phyloP scores from a whole-genome alignment of 495 filamentous ascomycete species.

The Chaetomium tenue region DNA sequence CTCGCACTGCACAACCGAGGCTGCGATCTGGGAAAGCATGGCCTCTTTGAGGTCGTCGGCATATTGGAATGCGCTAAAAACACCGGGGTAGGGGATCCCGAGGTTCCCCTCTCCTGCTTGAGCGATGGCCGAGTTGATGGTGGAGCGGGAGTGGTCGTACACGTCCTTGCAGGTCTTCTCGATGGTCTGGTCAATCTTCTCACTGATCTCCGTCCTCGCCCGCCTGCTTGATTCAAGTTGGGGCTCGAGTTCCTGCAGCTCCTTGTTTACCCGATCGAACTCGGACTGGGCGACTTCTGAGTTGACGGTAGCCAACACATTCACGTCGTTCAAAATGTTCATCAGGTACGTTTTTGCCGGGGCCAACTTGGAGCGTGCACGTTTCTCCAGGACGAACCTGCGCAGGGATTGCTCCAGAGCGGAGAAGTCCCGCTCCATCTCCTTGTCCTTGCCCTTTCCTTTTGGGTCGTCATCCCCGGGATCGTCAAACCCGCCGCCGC shows the following conservation, averaged over 20 bases:
- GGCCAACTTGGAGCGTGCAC: conserved; percentile 90
- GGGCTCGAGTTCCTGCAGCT: conserved; percentile 79
- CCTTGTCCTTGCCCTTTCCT: conserved; percentile 85
- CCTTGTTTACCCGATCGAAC: conserved; percentile 75
- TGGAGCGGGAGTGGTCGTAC: conserved; percentile 74
- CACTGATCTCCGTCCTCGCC: conserved; percentile 75
- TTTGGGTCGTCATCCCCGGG: conserved; percentile 66
- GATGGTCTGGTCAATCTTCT: conserved; percentile 75
- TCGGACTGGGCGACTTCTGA: conserved; percentile 81
- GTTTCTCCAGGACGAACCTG: conserved; percentile 93
- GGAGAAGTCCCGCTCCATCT: conserved; percentile 85
- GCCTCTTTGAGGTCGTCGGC: conserved; percentile 89
- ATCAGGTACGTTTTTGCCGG: conserved; percentile 95
- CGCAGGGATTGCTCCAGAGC: conserved; percentile 82
- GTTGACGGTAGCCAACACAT: conserved; percentile 81
- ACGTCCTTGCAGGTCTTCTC: conserved; percentile 82
- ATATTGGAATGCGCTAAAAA: conserved; percentile 83
- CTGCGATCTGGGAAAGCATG: conserved; percentile 83
- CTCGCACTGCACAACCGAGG: conserved; percentile 75
- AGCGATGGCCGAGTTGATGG: conserved; percentile 66
- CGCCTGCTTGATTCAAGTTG: conserved; percentile 79
- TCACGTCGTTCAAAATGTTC: conserved; percentile 84
- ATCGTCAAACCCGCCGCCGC: conserved; percentile 54
- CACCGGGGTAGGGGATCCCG: conserved; percentile 79
- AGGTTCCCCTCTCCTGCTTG: conserved; percentile 73